These are phyloP conservation scores for Entoloma clypeatum DNA, from an alignment of 1,284 basidiomycete species.

Conservation along the genomic window DNA sequence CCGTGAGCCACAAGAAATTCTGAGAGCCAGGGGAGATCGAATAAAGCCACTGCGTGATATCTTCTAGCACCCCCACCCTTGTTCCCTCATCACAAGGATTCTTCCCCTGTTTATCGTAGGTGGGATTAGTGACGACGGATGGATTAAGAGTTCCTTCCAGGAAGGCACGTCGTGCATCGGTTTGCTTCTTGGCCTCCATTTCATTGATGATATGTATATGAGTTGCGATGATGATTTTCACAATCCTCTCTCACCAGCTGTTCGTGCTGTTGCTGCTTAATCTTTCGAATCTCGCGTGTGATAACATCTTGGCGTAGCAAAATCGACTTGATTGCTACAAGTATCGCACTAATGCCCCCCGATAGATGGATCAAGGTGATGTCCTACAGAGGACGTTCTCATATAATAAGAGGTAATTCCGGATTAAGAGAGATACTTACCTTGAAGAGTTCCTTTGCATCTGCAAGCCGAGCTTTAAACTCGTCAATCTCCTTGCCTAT, in stretches of 20 bases:
- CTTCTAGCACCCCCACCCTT: constrained; percentile 6
- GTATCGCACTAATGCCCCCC: background rate
- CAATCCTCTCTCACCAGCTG: no score
- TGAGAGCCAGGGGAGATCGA: constrained; percentile 1
- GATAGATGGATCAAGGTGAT: no score
- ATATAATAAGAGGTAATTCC: background rate
- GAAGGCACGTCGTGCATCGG: no score
- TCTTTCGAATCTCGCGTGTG: no score
- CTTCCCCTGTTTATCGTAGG: constrained; percentile 9
- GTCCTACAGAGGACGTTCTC: background rate
- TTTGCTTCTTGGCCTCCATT: constrained; percentile 2
- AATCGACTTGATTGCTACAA: no score
- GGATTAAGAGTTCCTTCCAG: background rate
- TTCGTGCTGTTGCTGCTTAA: no score
- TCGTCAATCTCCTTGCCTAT: constrained; percentile 5
- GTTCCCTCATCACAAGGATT: constrained; percentile 10
- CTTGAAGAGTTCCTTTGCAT: background rate
- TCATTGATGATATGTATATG: constrained; percentile 1
- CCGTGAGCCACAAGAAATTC: constrained; percentile 12
- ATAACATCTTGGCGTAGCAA: no score
- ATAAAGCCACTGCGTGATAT: constrained; percentile 8
- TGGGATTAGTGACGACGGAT: constrained; percentile 2
- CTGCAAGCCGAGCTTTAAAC: constrained; percentile 6
- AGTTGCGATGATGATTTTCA: background rate
- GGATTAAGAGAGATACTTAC: no score